Percentiles rank a stretch among this genome's conserved stretches.
Evolutionary conservation across 331 rosid species (phyloP).

Genomic region (Phaseolus coccineus): DNA sequence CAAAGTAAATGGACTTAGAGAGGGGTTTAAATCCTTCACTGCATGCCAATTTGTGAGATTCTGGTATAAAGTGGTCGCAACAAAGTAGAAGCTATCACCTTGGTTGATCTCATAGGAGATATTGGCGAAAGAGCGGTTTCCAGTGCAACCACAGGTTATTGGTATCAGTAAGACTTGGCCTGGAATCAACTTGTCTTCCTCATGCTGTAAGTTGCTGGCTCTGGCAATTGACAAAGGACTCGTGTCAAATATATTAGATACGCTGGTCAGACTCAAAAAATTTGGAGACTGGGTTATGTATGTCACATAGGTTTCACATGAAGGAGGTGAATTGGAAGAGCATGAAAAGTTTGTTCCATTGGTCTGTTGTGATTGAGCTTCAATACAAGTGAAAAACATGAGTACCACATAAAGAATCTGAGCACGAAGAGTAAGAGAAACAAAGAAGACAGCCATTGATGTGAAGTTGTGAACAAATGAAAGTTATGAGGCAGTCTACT

Average conservation of each 20-base stretch:
- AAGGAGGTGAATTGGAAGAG: conserved; percentile 52
- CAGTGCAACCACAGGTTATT: conserved; percentile 66
- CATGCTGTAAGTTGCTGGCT: conserved; percentile 60
- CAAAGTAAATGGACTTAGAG: conserved; percentile 48
- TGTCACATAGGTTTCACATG: conserved; percentile 70
- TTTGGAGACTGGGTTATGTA: conserved; percentile 65
- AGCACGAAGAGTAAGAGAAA: conserved; percentile 37
- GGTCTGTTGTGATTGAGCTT: conserved; percentile 53
- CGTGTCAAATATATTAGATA: conserved; percentile 64
- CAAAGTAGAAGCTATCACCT: conserved; percentile 55
- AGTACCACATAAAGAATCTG: conserved; percentile 47
- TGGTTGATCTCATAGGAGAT: conserved; percentile 54
- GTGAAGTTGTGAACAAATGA: conserved; percentile 25
- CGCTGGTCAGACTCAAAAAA: conserved; percentile 53
- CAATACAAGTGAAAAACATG: conserved; percentile 43
- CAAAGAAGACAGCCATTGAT: conserved; percentile 52
- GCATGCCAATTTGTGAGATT: conserved; percentile 62
- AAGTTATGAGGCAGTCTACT: conserved; percentile 9
- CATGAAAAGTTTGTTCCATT: conserved; percentile 54
- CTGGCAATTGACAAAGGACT: conserved; percentile 61
- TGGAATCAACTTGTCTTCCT: conserved; percentile 40
- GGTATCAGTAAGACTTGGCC: conserved; percentile 72
- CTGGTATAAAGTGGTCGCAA: conserved; percentile 54
- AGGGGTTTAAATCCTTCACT: conserved; percentile 53
- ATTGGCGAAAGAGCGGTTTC: conserved; percentile 62